phyloP scores from a whole-genome alignment of 179 eudicot genomes.

The Silene coronaria region DNA sequence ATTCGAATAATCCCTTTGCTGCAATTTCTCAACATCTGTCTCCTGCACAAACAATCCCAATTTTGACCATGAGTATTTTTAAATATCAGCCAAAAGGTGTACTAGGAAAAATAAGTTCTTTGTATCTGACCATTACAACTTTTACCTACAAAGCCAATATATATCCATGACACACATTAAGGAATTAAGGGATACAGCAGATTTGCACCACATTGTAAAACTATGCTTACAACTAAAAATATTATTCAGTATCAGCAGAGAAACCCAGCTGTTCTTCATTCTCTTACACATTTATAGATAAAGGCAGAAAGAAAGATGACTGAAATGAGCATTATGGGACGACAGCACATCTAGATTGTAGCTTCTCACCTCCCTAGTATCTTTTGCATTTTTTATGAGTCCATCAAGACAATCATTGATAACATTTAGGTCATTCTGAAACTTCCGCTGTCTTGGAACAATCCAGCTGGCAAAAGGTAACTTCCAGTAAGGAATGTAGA shows the following conservation, averaged over 20 bases:
- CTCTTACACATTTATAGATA: neutral
- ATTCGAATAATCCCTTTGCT: constrained; percentile 84
- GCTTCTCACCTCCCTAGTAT: constrained; percentile 78
- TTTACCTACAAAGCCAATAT: neutral
- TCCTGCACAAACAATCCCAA: constrained; percentile 48
- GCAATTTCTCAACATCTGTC: constrained; percentile 92
- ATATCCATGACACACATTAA: neutral
- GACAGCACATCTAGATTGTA: neutral
- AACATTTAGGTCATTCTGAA: constrained; percentile 70
- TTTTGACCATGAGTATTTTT: constrained; percentile 8
- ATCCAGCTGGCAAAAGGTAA: constrained; percentile 88
- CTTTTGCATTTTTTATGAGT: constrained; percentile 92
- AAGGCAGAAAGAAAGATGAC: neutral
- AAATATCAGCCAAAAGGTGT: neutral
- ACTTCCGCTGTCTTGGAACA: constrained; percentile 93
- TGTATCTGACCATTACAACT: neutral
- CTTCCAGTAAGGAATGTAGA: constrained; percentile 97
- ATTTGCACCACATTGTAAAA: neutral
- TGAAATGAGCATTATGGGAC: neutral
- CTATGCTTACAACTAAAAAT: neutral
- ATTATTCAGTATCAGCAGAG: neutral
- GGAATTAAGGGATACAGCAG: neutral
- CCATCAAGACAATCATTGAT: constrained; percentile 97
- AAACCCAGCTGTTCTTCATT: neutral
- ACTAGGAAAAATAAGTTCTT: neutral